phyloP scores from a whole-genome alignment of 2,329 filamentous ascomycete genomes.

The Neophaeococcomyces aloes region DNA sequence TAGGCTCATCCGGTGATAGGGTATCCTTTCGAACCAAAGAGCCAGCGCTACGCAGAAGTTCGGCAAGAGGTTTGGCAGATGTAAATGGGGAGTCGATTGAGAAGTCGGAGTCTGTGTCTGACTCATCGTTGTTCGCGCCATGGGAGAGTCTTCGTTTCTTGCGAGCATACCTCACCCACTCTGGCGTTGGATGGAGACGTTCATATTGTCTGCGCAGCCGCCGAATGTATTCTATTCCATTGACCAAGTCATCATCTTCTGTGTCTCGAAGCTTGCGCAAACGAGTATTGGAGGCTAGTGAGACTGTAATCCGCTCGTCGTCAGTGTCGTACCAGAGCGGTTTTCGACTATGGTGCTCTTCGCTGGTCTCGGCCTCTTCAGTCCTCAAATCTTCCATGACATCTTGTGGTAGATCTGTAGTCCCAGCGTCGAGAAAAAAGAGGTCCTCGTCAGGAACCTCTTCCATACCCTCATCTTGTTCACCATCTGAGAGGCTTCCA shows the following conservation, averaged over 20 bases:
- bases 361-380: slow-evolving; percentile 26
- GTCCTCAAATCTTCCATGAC: slow-evolving; percentile 29
- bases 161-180: slow-evolving; percentile 42
- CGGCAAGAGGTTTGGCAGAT: slow-evolving; percentile 60
- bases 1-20: slow-evolving; percentile 40
- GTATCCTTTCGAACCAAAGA: slow-evolving; percentile 49
- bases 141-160: slow-evolving; percentile 15
- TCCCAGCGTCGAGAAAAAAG: slow-evolving; percentile 69
- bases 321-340: slow-evolving; percentile 91
- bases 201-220: slow-evolving; percentile 69
- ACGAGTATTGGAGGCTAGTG: slow-evolving; percentile 62
- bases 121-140: slow-evolving; percentile 31
- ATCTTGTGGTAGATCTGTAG: slow-evolving; percentile 29
- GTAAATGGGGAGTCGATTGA: slow-evolving; percentile 29
- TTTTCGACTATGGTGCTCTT: slow-evolving; percentile 22
- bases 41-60: slow-evolving; percentile 64
- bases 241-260: slow-evolving; percentile 77
- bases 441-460: slow-evolving; percentile 68
- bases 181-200: slow-evolving; percentile 49
- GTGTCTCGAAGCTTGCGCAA: slow-evolving; percentile 72
- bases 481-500: slow-evolving; percentile 30
- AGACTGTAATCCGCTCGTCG: slow-evolving; percentile 77
- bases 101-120: slow-evolving; percentile 41
- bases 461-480: slow-evolving; percentile 46
- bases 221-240: slow-evolving; percentile 71